Evolutionary conservation across 331 rosid genomes (phyloP), one percentile per base, ranked within the genome.

Genomic region (Pyracantha coccinea): DNA sequence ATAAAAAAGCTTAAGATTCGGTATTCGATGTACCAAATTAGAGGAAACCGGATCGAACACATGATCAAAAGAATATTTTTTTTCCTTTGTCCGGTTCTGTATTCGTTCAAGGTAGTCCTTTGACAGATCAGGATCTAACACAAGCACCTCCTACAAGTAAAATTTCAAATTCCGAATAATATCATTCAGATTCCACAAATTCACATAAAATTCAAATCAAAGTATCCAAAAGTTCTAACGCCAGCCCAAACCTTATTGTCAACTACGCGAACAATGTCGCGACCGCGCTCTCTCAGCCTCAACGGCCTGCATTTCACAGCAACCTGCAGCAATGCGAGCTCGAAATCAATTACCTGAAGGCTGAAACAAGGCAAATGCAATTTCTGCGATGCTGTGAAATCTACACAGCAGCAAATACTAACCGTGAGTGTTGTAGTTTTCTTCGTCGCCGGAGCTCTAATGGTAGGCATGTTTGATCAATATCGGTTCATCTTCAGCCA

Each of bases 221-320:
- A 73, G 55, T 41, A 41, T 41, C 44, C 11, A 35, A 35, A 35
- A 29, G 79, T 31, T 15, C 66, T 4, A 38, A 41, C 76, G 61
- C 15, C 68, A 59, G 28, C 45, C 24, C 71, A 52, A 63, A 88
- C 92, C 92, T 86, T 88, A 61, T 64, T 71, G 50, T 86, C 88
- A 57, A 75, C 69, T 3, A 86, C 92, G 71, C 84, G 75, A 24
- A 88, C 88, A 77, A 88, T 88, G 79, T 83, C 77, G 12, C 92
- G 88, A 8, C 90, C 86, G 20, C 72, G 86, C 47, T 84, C 87
- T 66, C 75, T 81, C 81, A 66, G 84, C n/a, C 74, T 71, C 3
- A 77, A 63, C 4, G 87, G 87, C 76, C 92, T 80, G 80, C 92
- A 83, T 85, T 88, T 88, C 52, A 88, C 88, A 2, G 88, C 92